Percentiles rank a stretch among this genome's conserved stretches.
Evolutionary conservation across 768 basidiomycete genomes (phyloP).

Genomic region (Stropharia rugosoannulata): DNA sequence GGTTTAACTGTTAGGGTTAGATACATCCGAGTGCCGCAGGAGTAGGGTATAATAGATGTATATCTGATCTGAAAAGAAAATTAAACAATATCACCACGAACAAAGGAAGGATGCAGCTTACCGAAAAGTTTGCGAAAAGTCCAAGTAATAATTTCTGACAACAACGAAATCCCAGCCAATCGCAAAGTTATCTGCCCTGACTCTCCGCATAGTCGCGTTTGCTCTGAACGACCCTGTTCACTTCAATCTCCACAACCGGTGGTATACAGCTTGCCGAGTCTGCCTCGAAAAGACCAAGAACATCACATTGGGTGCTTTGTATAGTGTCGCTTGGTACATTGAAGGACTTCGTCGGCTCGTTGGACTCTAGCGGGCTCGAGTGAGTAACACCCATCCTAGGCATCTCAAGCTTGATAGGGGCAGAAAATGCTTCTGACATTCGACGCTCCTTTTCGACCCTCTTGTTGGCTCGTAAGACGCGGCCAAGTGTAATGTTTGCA

Average conservation of each 20-base stretch:
- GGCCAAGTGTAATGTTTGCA: not conserved
- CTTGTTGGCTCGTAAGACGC: constrained; percentile 1
- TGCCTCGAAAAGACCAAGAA: not conserved
- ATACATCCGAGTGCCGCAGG: no score
- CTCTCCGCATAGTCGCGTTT: not conserved
- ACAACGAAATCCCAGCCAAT: not conserved
- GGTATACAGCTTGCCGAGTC: not conserved
- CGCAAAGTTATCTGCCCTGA: not conserved
- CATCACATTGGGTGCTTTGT: not conserved
- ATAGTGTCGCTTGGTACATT: not conserved
- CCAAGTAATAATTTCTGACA: no score
- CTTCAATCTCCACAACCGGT: not conserved
- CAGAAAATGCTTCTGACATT: not conserved
- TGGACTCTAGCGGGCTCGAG: not conserved
- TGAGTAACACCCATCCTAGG: not conserved
- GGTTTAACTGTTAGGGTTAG: no score
- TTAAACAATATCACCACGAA: no score
- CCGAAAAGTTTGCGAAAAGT: no score
- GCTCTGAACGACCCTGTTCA: not conserved
- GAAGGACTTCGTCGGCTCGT: not conserved
- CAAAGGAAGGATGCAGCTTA: no score
- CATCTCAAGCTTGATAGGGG: not conserved
- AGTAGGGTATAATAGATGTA: no score
- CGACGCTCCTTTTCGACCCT: not conserved
- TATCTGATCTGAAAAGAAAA: no score